Evolutionary conservation across 352 stramenopile genomes (phyloP).

Genomic region (Globisporangium abappressorium): DNA sequence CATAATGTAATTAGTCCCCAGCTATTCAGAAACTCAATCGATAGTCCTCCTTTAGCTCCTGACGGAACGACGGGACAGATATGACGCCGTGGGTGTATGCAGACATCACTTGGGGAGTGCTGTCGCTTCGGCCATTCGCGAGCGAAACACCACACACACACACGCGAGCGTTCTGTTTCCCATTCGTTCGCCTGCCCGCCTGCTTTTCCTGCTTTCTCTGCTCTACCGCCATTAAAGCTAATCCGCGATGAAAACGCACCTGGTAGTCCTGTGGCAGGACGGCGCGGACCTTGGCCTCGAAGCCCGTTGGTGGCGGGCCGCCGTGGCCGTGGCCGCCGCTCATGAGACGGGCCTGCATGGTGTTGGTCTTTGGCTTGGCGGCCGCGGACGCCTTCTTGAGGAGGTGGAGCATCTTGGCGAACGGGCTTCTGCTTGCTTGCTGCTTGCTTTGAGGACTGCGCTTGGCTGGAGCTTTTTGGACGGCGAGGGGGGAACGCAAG

Average conservation of each 20-base stretch:
- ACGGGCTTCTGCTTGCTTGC: slow-evolving; percentile 3
- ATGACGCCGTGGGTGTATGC: neutral
- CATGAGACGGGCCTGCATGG: slow-evolving; percentile 72
- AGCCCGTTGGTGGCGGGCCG: slow-evolving; percentile 57
- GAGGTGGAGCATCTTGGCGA: slow-evolving; percentile 60
- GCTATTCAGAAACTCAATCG: neutral
- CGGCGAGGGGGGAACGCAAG: neutral
- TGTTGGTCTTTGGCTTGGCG: slow-evolving; percentile 49
- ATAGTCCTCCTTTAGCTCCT: neutral
- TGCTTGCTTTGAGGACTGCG: slow-evolving; percentile 14
- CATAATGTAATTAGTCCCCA: neutral
- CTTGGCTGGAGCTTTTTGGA: neutral
- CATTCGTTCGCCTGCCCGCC: neutral
- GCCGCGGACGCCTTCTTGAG: slow-evolving; percentile 65
- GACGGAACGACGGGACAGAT: no score
- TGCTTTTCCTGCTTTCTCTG: neutral
- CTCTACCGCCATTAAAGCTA: neutral
- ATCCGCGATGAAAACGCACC: slow-evolving; percentile 31
- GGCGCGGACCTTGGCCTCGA: slow-evolving; percentile 84
- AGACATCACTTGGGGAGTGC: neutral
- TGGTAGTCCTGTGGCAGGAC: slow-evolving; percentile 86
- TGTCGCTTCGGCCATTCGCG: neutral
- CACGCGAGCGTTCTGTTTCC: neutral
- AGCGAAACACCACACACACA: neutral
- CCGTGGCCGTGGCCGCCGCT: slow-evolving; percentile 58